Conservation (phyloP, 768 basidiomycete genomes). For the Paxillus involutus region DNA sequence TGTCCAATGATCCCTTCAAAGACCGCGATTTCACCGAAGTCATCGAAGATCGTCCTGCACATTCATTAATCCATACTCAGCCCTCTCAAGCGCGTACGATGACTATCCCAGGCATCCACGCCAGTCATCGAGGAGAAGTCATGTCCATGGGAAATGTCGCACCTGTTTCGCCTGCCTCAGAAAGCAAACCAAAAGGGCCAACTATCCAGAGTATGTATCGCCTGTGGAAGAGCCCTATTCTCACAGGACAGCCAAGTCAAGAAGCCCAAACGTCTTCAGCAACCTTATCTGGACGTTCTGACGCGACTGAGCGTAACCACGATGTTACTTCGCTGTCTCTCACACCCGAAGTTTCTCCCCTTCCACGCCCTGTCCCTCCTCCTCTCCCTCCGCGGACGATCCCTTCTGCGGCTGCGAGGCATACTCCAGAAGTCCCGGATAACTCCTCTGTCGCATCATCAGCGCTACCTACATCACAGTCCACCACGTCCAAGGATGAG, state of each 20-base stretch:
- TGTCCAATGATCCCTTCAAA: constrained; percentile 25
- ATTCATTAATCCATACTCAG: constrained; percentile 67
- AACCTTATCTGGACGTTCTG: constrained; percentile 5
- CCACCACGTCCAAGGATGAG: constrained; percentile 51
- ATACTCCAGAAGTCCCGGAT: constrained; percentile 26
- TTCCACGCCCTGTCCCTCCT: constrained; percentile 33
- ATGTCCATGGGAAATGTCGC: constrained; percentile 83
- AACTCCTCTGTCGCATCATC: constrained; percentile 17
- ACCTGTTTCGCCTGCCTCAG: constrained; percentile 39
- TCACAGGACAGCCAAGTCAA: constrained; percentile 27
- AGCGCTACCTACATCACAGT: constrained; percentile 48
- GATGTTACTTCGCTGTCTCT: constrained; percentile 32
- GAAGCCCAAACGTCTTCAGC: constrained; percentile 13
- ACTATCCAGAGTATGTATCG: constrained; percentile 72
- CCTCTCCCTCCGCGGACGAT: constrained; percentile 44
- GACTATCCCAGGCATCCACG: constrained; percentile 88
- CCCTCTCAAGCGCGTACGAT: constrained; percentile 74
- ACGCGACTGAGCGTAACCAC: constrained; percentile 22
- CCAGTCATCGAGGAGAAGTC: constrained; percentile 78
- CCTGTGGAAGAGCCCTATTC: constrained; percentile 63
- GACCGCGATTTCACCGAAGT: constrained; percentile 33
- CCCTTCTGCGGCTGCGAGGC: constrained; percentile 30
- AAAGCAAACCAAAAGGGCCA: constrained; percentile 43
- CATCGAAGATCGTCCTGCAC: constrained; percentile 26
- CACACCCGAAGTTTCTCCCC: constrained; percentile 18